Base-by-base conservation (phyloP, 1,284 basidiomycete species). In the Agroathelia rolfsii region DNA sequence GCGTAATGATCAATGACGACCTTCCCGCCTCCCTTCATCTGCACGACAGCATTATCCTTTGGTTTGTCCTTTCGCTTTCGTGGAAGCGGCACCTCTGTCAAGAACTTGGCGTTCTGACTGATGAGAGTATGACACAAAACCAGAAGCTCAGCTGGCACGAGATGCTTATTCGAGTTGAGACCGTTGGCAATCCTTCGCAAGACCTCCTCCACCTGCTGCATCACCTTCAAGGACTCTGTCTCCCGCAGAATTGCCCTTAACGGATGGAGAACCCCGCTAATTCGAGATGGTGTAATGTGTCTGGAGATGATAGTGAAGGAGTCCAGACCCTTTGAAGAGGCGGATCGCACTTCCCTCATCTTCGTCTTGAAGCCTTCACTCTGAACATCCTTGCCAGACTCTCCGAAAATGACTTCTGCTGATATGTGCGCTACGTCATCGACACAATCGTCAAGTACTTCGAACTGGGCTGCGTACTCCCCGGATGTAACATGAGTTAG, bases 341-440 rank as follows among this genome's bases (percentile, higher is more conserved):
- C 86, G 3, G 75, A 68, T 24, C 79, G 72, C 13, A 93, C 92
- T 59, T 96, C 92, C 14, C 82, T 72, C 76, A 90, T 85, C 58
- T 89, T 95, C 11, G 90, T 94, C 62, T 83, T 89, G 74, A 92
- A 95, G 16, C 84, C 93, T 45, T 94, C 89, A 3, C 81, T 70
- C 32, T 81, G 76, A 0, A 87, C 82, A 49, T 97, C 90, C 52
- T 89, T 88, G 7, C 85, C 87, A 0, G 90, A 93, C 48, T 89
- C 79, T 10, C 94, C 94, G 50, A 97, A 97, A 34, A 97, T 72
- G 36, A 97, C 94, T 49, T 97, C 94, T 1, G 85, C 77, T 2
- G 90, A 80, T 21, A 96, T 64, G 47, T 85, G 73, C 1, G 84
- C 79, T 2, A 88, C 65, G 43, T 88, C 81, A 22, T 70, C 68